A percentile compares a stretch with the other conserved stretches of the same genome.
phyloP scores from a whole-genome alignment of 2,329 filamentous ascomycete genomes.

The Shiraia sp. region DNA sequence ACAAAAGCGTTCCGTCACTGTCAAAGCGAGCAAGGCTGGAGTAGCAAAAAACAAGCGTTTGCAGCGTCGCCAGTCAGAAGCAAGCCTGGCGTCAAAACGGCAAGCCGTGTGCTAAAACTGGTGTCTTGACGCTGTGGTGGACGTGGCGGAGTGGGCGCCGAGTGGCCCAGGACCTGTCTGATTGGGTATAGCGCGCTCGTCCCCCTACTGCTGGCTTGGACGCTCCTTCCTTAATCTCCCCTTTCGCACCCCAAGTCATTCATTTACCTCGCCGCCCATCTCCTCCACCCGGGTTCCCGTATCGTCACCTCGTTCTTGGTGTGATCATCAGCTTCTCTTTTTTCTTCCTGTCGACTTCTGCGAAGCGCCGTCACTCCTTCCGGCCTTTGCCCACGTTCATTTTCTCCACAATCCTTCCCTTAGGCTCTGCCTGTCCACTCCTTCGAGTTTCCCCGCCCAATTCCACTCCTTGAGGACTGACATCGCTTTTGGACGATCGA shows the following conservation, averaged over 20 bases:
- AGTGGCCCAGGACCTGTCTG: slow-evolving; percentile 13
- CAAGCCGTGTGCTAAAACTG: slow-evolving; percentile 19
- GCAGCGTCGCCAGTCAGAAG: too few species aligned
- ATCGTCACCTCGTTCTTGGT: slow-evolving; percentile 42
- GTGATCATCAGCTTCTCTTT: slow-evolving; percentile 43
- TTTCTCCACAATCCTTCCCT: slow-evolving; percentile 34
- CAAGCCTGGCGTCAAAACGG: slow-evolving; percentile 25
- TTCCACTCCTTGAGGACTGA: slow-evolving; percentile 34
- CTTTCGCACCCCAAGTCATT: slow-evolving; percentile 37
- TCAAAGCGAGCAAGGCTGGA: too few species aligned
- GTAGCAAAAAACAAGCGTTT: too few species aligned
- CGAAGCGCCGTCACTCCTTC: slow-evolving; percentile 49
- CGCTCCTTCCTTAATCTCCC: slow-evolving; percentile 40
- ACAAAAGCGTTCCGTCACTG: too few species aligned
- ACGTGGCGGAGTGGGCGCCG: slow-evolving; percentile 10
- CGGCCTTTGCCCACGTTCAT: slow-evolving; percentile 47
- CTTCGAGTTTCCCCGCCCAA: slow-evolving; percentile 32
- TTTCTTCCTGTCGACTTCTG: slow-evolving; percentile 45
- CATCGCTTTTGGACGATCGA: slow-evolving; percentile 46
- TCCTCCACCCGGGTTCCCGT: slow-evolving; percentile 38
- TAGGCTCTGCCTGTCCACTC: slow-evolving; percentile 47
- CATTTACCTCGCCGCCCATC: slow-evolving; percentile 40
- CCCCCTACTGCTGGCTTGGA: slow-evolving; percentile 31
- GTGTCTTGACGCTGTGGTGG: slow-evolving; percentile 18
- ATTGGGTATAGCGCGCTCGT: slow-evolving; percentile 22